Evolutionary conservation across 179 eudicot species (phyloP), one percentile per base, ranked within the genome.

Genomic region (Beta corolliflora): DNA sequence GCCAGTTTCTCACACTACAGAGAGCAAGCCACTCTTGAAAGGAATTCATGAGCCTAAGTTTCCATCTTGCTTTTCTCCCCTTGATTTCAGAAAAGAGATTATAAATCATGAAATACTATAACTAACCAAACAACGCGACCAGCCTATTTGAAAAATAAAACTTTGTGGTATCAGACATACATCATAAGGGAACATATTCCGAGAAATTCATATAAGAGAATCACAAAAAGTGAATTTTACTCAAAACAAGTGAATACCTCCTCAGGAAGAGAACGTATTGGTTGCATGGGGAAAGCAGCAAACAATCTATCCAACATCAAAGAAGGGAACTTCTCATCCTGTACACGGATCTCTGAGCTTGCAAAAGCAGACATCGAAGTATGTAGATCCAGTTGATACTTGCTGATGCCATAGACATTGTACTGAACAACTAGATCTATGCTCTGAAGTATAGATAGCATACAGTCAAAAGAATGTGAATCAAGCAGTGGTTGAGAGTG

Each of bases 401-500:
- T 83, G 44, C 71, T 77, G 71, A 77, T 83, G 68, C 79, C 90
- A 79, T 79, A 72, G 71, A 82, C 90, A 86, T 90, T 88, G 89
- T 87, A 89, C 79, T 81, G 88, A 76, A 93, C 93, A 46, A 85
- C 83, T 84, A 83, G 83, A 84, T 91, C 90, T 81, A 94, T 78
- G 82, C 98, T 87, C 84, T 93, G 91, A 83, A 96, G 94, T 82
- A 94, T 81, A 80, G 81, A 90, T 45, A 86, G 87, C 94, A 96
- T 84, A 87, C 97, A 92, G 69, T 93, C 98, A 84, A 86, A 93
- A 60, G 97, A 86, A 63, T 90, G 97, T 72, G 86, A 82, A 85
- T 96, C 99, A 52, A 94, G 88, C 46, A 59, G 85, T 41, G 84
- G 80, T 79, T 81, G 89, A 55, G 89, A 79, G 66, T 87, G 87